Conservation (phyloP, 768 basidiomycete species). For the Podaxis pistillaris region DNA sequence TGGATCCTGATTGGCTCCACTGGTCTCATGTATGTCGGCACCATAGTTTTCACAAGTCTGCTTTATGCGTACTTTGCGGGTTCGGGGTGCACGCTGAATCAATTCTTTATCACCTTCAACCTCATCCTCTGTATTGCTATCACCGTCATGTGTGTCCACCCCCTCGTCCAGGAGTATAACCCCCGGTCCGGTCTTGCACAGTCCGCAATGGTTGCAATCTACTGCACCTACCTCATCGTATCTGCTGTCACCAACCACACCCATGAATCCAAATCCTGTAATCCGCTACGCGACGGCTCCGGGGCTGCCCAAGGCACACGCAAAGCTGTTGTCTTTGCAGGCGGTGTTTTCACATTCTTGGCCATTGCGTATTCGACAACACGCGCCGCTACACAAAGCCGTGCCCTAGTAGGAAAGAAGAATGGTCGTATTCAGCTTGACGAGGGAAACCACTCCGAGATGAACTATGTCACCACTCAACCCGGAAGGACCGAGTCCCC, state of each 20-base stretch:
- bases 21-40: constrained; percentile 79
- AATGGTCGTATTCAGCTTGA: constrained; percentile 65
- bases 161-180: constrained; percentile 86
- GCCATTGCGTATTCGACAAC: constrained; percentile 98
- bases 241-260: constrained; percentile 93
- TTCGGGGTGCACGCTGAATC: constrained; percentile 85
- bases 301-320: constrained; percentile 51
- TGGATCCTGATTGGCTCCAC: constrained; percentile 95
- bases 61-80: constrained; percentile 92
- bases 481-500: constrained; percentile 84
- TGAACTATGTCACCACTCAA: constrained; percentile 78
- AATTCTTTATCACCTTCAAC: constrained; percentile 97
- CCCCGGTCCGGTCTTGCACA: constrained; percentile 95
- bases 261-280: constrained; percentile 72
- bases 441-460: constrained; percentile 59
- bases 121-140: constrained; percentile 76
- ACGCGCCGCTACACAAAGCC: constrained; percentile 92
- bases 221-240: constrained; percentile 93
- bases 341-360: constrained; percentile 94
- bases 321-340: constrained; percentile 84
- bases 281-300: constrained; percentile 72
- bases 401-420: constrained; percentile 81
- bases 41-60: constrained; percentile 82
- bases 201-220: constrained; percentile 94
- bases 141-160: constrained; percentile 81